Conservation (phyloP, 2,329 filamentous ascomycete genomes). For the Aspergillus pseudoglaucus region DNA sequence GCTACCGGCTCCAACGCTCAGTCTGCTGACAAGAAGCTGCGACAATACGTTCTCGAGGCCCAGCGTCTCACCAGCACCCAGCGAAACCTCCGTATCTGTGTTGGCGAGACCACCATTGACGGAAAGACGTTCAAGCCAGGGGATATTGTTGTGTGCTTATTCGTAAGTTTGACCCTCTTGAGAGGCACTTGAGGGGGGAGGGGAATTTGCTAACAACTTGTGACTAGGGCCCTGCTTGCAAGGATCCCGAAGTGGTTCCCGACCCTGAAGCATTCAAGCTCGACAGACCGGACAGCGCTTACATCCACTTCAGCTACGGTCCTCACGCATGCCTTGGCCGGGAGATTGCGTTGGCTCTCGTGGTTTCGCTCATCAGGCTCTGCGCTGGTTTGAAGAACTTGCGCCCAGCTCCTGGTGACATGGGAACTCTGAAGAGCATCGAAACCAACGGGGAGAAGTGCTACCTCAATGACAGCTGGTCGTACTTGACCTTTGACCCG, state of each 20-base stretch:
- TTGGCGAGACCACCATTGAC: slow-evolving; percentile 29
- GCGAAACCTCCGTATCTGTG: slow-evolving; percentile 34
- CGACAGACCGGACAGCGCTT: slow-evolving; percentile 33
- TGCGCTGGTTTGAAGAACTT: slow-evolving; percentile 40
- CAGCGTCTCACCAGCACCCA: slow-evolving; percentile 23
- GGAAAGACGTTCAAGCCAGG: slow-evolving; percentile 37
- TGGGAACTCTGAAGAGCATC: slow-evolving; percentile 44
- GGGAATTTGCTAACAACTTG: not conserved
- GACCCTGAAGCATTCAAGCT: slow-evolving; percentile 39
- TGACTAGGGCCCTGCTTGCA: slow-evolving; percentile 20
- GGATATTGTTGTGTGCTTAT: slow-evolving; percentile 29
- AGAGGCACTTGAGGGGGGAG: too few relatives aligned
- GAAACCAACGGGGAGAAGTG: slow-evolving; percentile 28
- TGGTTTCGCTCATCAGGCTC: slow-evolving; percentile 39
- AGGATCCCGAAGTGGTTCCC: slow-evolving; percentile 33
- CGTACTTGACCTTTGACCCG: slow-evolving; percentile 40
- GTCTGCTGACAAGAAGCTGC: slow-evolving; percentile 15
- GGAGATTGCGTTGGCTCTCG: slow-evolving; percentile 36
- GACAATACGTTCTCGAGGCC: slow-evolving; percentile 20
- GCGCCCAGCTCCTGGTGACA: slow-evolving; percentile 41
- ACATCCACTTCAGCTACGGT: slow-evolving; percentile 43
- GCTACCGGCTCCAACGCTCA: slow-evolving; percentile 29
- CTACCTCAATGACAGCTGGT: slow-evolving; percentile 47
- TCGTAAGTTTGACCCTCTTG: slow-evolving; percentile 7
- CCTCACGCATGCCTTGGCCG: slow-evolving; percentile 43